Conservation (phyloP, 345 rosid species). For the Geranium brycei region DNA sequence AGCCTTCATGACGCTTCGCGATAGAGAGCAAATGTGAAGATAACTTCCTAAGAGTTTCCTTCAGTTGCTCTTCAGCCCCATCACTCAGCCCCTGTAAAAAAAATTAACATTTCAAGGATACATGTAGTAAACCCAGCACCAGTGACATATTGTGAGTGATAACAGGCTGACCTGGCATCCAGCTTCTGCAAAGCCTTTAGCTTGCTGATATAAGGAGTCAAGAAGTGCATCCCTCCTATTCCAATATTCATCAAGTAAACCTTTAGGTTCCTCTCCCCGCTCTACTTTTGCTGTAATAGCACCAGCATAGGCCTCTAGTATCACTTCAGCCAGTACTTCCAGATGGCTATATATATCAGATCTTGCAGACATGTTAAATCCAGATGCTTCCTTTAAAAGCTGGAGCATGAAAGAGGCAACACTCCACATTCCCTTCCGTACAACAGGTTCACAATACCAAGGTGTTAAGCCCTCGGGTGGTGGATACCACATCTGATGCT, state of each 20-base stretch:
- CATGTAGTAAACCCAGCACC: conserved; percentile 1
- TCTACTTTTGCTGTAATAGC: conserved; percentile 61
- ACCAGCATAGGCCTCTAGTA: conserved; percentile 58
- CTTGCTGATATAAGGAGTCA: conserved; percentile 51
- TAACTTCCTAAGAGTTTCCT: conserved; percentile 44
- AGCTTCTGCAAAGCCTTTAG: conserved; percentile 37
- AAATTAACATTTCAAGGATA: conserved; percentile 9
- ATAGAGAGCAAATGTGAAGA: conserved; percentile 53
- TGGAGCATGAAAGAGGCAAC: conserved; percentile 64
- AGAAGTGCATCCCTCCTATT: conserved; percentile 59
- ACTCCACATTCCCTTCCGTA: conserved; percentile 77
- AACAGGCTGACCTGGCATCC: conserved; percentile 35
- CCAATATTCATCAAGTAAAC: conserved; percentile 65
- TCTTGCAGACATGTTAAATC: conserved; percentile 46
- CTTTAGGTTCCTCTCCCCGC: conserved; percentile 57
- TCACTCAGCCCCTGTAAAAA: conserved; percentile 35
- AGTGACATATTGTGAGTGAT: conserved; percentile 8
- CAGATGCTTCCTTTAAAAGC: conserved; percentile 40
- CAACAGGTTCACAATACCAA: conserved; percentile 56
- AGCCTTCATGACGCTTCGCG: conserved; percentile 73
- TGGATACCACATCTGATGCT: conserved; percentile 86
- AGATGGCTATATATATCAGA: conserved; percentile 43
- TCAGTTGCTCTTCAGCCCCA: conserved; percentile 25
- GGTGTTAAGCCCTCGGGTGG: conserved; percentile 75
- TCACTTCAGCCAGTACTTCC: conserved; percentile 50